Percentiles rank a stretch among this genome's conserved stretches.
Conservation (phyloP, 2,329 filamentous ascomycete genomes). For the Aspergillus ibericus region DNA sequence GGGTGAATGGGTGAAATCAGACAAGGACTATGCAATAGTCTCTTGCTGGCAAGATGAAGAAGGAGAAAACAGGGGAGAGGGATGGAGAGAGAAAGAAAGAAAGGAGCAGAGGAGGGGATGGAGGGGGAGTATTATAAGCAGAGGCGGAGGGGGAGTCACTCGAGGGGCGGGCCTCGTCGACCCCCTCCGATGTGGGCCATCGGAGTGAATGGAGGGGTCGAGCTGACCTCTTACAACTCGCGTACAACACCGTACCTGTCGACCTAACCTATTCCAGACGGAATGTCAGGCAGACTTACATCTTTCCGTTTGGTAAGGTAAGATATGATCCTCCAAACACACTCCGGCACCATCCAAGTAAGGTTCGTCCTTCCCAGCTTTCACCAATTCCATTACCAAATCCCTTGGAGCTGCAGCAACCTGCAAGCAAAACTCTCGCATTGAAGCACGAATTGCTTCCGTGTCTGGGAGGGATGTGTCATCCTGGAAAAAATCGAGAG, state of each 20-base stretch:
- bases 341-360: background rate
- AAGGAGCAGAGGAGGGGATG: slow-evolving; percentile 7
- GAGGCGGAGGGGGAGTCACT: background rate
- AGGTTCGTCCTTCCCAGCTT: background rate
- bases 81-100: slow-evolving; percentile 20
- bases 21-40: slow-evolving; percentile 23
- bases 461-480: background rate
- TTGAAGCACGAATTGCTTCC: background rate
- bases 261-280: background rate
- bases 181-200: slow-evolving; percentile 12
- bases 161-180: background rate
- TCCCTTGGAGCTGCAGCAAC: background rate
- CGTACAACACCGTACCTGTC: background rate
- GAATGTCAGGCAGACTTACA: background rate
- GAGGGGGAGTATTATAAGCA: slow-evolving; percentile 8
- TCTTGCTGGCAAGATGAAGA: slow-evolving; percentile 21
- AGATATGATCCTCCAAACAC: background rate
- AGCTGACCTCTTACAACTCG: background rate
- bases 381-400: background rate
- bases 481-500: background rate
- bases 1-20: slow-evolving; percentile 9
- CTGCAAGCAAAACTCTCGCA: background rate
- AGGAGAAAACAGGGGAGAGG: slow-evolving; percentile 28
- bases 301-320: background rate
- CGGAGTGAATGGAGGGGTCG: slow-evolving; percentile 12